Conservation (phyloP, 2,329 filamentous ascomycete genomes). For the Diplodia intermedia region DNA sequence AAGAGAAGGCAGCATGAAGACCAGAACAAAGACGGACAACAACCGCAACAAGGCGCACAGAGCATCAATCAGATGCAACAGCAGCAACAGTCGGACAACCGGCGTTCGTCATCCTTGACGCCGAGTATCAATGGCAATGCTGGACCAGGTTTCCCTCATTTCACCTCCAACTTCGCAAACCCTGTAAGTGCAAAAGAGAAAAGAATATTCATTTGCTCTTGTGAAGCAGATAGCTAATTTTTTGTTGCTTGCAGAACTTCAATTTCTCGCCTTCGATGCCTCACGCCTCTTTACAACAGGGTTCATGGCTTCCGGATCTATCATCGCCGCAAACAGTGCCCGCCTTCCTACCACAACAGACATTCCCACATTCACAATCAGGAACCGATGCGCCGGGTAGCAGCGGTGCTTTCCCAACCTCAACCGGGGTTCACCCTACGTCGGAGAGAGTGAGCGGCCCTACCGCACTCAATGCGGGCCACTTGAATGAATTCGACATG, state of each 20-base stretch:
- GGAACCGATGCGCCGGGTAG: neutral
- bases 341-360: constrained; percentile 24
- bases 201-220: neutral
- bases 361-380: constrained; percentile 15
- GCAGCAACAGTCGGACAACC: constrained; percentile 42
- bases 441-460: constrained; percentile 19
- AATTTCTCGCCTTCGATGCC: constrained; percentile 51
- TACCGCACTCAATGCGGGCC: constrained; percentile 20
- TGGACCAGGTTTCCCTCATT: neutral
- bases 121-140: constrained; percentile 10
- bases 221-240: neutral
- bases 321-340: constrained; percentile 18
- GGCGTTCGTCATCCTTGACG: constrained; percentile 30
- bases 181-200: constrained; percentile 2
- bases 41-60: constrained; percentile 35
- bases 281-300: constrained; percentile 45
- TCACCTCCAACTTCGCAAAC: constrained; percentile 26
- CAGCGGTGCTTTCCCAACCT: neutral
- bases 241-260: constrained; percentile 40
- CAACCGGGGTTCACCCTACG: neutral
- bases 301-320: constrained; percentile 30
- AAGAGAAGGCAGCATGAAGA: constrained; percentile 80
- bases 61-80: constrained; percentile 39
- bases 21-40: constrained; percentile 42
- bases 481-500: constrained; percentile 22